Evolutionary conservation across 2,329 filamentous ascomycete species (phyloP), one percentile per base, ranked within the genome.

Genomic region (Gnomoniopsis sp.): DNA sequence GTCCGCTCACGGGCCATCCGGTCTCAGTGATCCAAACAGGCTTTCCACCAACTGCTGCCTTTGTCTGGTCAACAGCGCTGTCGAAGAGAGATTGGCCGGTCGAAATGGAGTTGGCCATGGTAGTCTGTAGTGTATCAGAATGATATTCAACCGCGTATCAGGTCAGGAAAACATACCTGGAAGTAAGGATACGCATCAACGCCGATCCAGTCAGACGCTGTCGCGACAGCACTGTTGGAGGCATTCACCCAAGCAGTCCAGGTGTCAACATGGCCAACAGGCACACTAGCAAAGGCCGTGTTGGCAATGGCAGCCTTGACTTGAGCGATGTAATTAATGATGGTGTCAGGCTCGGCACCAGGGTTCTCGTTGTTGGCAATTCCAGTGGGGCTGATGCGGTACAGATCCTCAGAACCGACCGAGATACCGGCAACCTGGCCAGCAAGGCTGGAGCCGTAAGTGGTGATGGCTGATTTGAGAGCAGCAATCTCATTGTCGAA

Each of bases 131-230:
- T 4, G 14, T 19, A 44, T 59, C 30, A 58, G 48, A n/a, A 21
- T 30, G 8, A 22, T 4, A 3, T 3, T 44, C 10, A 2, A 34
- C 19, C 14, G 2, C n/a, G n/a, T 3, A 22, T 23, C 14, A 11
- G 15, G 21, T 2, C 3, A 10, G 26, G 3, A 22, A 3, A 26
- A 54, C 17, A 17, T 44, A 53, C 59, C 57, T 62, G 57, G 77
- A 88, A 96, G 80, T 92, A 96, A 21, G 82, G 90, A 82, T 95
- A 96, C 15, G 87, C 88, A 70, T 96, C 91, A 72, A 93, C 85
- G 65, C 92, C 92, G 59, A 96, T 73, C 80, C 86, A 96, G 77
- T 96, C 91, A 62, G 80, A 76, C 41, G 83, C 84, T 3, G 86
- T 78, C 59, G 90, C 85, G 59, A 96, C 85, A 44, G 80, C 84